phyloP scores from a whole-genome alignment of 2,329 filamentous ascomycete species.

The Aureobasidium sp. region DNA sequence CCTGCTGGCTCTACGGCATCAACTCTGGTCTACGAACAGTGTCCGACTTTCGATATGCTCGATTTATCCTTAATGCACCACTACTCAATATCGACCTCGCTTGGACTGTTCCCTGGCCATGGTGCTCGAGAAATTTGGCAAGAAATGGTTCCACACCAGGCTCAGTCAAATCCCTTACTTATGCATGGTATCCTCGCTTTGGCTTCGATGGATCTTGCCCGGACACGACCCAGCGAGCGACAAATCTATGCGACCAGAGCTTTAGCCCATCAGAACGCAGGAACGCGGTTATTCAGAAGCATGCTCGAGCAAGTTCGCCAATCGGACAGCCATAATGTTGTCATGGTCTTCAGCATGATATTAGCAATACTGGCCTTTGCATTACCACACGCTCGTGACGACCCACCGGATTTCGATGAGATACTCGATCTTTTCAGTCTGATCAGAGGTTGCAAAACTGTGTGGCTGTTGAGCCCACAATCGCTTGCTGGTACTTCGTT shows the following conservation, averaged over 20 bases:
- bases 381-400: constrained; percentile 16
- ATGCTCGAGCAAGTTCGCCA: constrained; percentile 14
- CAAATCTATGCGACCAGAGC: constrained; percentile 18
- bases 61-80: constrained; percentile 23
- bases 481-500: constrained; percentile 13
- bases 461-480: constrained; percentile 16
- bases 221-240: constrained; percentile 1
- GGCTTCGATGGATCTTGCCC: constrained; percentile 3
- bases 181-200: constrained; percentile 10
- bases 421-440: constrained; percentile 20
- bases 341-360: constrained; percentile 20
- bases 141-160: constrained; percentile 2
- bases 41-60: constrained; percentile 17
- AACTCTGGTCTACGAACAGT: constrained; percentile 1
- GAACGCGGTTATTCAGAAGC: constrained; percentile 19
- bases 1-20: neutral
- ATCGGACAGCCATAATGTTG: constrained; percentile 12
- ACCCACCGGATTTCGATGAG: constrained; percentile 17
- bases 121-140: constrained; percentile 15
- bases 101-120: constrained; percentile 15
- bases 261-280: constrained; percentile 21
- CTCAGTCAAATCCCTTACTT: constrained; percentile 1
- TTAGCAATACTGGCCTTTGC: constrained; percentile 21
- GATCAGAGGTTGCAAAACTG: constrained; percentile 17
- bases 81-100: constrained; percentile 19